Evolutionary conservation across 148 eudicot genomes (phyloP).

Genomic region (Tetragonia tetragonoides): DNA sequence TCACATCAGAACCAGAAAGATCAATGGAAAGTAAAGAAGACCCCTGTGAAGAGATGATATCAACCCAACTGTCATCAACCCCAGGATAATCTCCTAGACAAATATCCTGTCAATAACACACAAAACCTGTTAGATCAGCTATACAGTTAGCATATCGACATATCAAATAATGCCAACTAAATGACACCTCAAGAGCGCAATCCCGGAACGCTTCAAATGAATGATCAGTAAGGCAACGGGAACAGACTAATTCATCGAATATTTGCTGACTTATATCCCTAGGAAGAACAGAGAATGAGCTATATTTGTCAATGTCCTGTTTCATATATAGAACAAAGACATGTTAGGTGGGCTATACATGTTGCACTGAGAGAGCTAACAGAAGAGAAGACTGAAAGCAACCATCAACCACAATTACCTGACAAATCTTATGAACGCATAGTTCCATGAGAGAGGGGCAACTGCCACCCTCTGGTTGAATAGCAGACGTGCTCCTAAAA

Average conservation of each 20-base stretch:
- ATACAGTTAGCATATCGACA: background rate
- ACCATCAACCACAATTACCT: conserved; percentile 17
- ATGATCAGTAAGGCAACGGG: conserved; percentile 29
- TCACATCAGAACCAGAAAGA: conserved; percentile 40
- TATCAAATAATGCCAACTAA: conserved; percentile 7
- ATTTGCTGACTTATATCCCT: conserved; percentile 40
- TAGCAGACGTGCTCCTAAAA: conserved; percentile 28
- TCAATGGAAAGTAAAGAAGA: conserved; percentile 38
- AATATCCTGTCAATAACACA: conserved; percentile 30
- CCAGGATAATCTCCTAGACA: conserved; percentile 38
- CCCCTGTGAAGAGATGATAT: conserved; percentile 31
- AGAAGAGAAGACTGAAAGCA: background rate
- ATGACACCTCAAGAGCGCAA: conserved; percentile 35
- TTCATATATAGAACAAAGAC: background rate
- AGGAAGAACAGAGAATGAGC: conserved; percentile 30
- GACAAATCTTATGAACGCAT: conserved; percentile 28
- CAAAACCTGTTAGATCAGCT: conserved; percentile 9
- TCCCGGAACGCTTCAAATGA: conserved; percentile 37
- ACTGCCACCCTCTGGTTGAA: conserved; percentile 20
- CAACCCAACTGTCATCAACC: conserved; percentile 35
- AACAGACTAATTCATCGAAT: conserved; percentile 29
- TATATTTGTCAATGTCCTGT: conserved; percentile 35
- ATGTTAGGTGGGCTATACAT: background rate
- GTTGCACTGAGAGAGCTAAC: background rate
- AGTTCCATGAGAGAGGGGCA: conserved; percentile 37